Conservation (phyloP, 1,284 basidiomycete species). For the Phellopilus nigrolimitatus region DNA sequence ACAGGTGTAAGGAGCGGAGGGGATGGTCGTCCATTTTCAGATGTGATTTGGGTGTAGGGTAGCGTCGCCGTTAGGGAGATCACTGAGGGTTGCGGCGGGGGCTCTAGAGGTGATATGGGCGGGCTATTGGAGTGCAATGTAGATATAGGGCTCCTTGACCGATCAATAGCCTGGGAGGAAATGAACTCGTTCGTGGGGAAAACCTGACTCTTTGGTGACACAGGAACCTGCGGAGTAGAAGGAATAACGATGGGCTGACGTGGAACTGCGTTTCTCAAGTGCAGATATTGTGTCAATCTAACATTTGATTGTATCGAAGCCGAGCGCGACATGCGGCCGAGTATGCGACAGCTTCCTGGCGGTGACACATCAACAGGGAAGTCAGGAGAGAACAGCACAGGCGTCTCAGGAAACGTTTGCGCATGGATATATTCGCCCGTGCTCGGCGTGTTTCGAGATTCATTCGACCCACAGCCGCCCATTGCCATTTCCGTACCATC, state of each 20-base stretch:
- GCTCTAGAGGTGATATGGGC: constrained; percentile 14
- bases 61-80: background rate
- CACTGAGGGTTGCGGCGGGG: background rate
- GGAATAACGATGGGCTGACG: constrained; percentile 10
- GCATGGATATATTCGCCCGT: constrained; percentile 29
- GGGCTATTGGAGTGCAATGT: constrained; percentile 12
- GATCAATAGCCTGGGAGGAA: background rate
- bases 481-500: no score
- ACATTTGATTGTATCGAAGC: no score
- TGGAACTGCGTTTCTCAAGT: background rate
- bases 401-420: constrained; percentile 62
- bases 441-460: constrained; percentile 26
- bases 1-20: constrained; percentile 8
- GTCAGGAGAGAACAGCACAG: constrained; percentile 42
- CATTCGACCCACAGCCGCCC: no score
- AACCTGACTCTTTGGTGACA: background rate
- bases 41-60: constrained; percentile 2
- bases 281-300: no score
- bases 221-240: background rate
- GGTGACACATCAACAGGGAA: constrained; percentile 1
- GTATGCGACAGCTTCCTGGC: constrained; percentile 10
- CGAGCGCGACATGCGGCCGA: constrained; percentile 17
- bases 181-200: no score
- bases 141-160: background rate
- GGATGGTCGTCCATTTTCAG: background rate